Evolutionary conservation across 2,329 filamentous ascomycete species (phyloP).

Genomic region (Lachnellula suecica): DNA sequence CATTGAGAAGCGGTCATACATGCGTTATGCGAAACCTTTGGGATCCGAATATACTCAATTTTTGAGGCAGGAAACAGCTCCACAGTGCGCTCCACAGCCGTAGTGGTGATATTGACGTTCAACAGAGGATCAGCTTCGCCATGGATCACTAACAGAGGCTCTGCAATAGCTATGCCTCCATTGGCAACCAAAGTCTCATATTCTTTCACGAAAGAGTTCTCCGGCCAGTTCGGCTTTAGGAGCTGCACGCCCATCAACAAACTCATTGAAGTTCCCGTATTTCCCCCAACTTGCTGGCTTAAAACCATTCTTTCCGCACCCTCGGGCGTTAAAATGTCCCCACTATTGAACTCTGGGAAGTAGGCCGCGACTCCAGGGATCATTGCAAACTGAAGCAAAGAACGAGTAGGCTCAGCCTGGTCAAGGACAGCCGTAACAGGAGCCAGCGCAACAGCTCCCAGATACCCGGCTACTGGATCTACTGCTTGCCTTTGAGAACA

Average conservation of each 20-base stretch:
- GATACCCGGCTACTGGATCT: constrained; percentile 10
- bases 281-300: background rate
- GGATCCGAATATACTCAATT: background rate
- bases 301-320: background rate
- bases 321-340: background rate
- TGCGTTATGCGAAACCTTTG: background rate
- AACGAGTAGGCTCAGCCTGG: background rate
- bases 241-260: background rate
- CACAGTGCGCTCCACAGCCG: background rate
- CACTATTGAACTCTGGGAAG: constrained; percentile 1
- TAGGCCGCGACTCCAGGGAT: background rate
- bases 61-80: background rate
- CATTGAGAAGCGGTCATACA: background rate
- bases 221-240: constrained; percentile 4
- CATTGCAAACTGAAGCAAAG: background rate
- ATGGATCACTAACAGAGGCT: constrained; percentile 11
- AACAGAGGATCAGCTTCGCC: constrained; percentile 5
- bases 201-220: constrained; percentile 3
- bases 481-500: constrained; percentile 28
- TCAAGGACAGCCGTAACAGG: constrained; percentile 4
- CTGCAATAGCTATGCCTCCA: constrained; percentile 6
- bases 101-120: background rate
- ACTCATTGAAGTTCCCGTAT: background rate
- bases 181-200: background rate
- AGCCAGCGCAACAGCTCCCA: constrained; percentile 6